Evolutionary conservation across 106 monocot species (phyloP), one percentile per base, ranked within the genome.

Genomic region (Amphibolis antarctica): DNA sequence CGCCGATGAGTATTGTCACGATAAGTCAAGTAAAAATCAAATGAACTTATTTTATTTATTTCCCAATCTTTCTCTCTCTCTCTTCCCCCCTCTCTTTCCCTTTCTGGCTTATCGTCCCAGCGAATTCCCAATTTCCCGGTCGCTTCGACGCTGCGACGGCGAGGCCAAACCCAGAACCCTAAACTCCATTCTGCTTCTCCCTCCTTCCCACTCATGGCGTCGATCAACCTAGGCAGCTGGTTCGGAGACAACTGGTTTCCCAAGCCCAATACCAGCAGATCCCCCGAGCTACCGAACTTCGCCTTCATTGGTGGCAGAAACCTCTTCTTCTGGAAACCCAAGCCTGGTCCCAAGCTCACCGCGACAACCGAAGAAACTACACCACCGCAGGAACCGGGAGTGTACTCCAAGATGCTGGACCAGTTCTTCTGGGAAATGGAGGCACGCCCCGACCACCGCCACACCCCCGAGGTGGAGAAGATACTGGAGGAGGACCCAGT

Each of bases 371-470:
- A 64, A 44, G 18, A 65, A 19, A 4, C 75, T n/a, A 36, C 13
- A 17, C 20, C 64, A 12, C 69, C 76, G 0, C 18, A 64, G n/a
- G n/a, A n/a, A 6, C 73, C 64, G 13, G 71, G 82, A 2, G 48
- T 48, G 10, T 77, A 76, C 57, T 75, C 85, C 45, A 69, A 78
- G 69, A 82, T 85, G 74, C 82, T 89, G 26, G 85, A 85, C 9
- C 89, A 89, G 67, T 85, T 75, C 78, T 82, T 75, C 72, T 89
- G 85, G 82, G 89, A 89, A 67, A 75, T 76, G 66, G 77, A 79
- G 67, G 21, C 66, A 43, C 82, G 82, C 20, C 85, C 89, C 44
- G 89, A 89, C 71, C 57, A 75, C 70, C 85, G 89, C 70, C 82
- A 82, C 82, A 67, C 82, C 10, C 85, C 85, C 0, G 82, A 82